These are phyloP conservation scores for Carex myosuroides DNA, from an alignment of 176 grass and related monocot species.

Conservation along the genomic window DNA sequence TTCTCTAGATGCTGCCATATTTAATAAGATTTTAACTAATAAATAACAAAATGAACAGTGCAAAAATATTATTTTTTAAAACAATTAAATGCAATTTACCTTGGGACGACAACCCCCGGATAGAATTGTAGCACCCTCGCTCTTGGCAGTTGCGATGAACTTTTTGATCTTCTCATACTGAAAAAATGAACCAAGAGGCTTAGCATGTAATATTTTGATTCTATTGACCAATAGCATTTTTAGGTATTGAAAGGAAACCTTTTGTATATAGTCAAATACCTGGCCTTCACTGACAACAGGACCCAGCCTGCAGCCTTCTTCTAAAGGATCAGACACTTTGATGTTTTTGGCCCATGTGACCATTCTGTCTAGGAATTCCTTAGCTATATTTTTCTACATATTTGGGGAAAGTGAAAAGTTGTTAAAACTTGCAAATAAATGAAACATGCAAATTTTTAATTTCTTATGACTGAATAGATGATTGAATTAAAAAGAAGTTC, in stretches of 20 bases:
- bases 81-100: slow-evolving; percentile 33
- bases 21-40: background rate
- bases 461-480: background rate
- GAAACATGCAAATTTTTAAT: background rate
- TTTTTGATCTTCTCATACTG: slow-evolving; percentile 94
- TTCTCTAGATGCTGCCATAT: slow-evolving; percentile 69
- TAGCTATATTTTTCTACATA: slow-evolving; percentile 74
- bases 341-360: slow-evolving; percentile 88
- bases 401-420: background rate
- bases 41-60: background rate
- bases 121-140: slow-evolving; percentile 76
- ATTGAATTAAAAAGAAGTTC: background rate
- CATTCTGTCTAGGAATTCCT: slow-evolving; percentile 80
- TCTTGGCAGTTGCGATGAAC: slow-evolving; percentile 64
- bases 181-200: slow-evolving; percentile 4
- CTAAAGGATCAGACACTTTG: slow-evolving; percentile 84
- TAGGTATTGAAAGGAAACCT: background rate
- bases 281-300: slow-evolving; percentile 86
- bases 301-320: slow-evolving; percentile 94
- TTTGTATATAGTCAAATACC: slow-evolving; percentile 37
- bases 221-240: background rate
- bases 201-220: background rate
- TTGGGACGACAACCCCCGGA: slow-evolving; percentile 73
- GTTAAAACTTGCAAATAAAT: background rate
- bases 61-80: background rate